These are phyloP conservation scores for Craspedostauros australis DNA, from an alignment of 108 stramenopile genomes.

Conservation along the genomic window DNA sequence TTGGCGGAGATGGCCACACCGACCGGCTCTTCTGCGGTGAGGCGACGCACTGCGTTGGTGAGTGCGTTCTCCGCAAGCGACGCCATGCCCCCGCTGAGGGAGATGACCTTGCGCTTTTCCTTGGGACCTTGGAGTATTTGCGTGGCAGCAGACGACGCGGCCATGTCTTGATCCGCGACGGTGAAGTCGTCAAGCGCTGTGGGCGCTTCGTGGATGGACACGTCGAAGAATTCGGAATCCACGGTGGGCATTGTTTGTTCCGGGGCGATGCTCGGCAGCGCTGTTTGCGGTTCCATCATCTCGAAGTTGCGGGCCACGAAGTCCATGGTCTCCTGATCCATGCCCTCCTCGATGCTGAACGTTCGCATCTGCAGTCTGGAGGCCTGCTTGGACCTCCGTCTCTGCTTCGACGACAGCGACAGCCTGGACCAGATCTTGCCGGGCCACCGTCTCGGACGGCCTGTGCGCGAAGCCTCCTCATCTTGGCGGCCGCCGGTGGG, in stretches of 20 bases:
- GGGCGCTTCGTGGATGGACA: constrained; percentile 3
- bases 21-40: constrained; percentile 10
- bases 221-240: constrained; percentile 15
- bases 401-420: neutral
- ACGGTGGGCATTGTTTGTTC: too few species aligned
- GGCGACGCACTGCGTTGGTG: constrained; percentile 5
- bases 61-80: constrained; percentile 11
- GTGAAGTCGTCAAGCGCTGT: neutral
- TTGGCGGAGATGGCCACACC: constrained; percentile 12
- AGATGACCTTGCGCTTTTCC: neutral
- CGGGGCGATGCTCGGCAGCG: neutral
- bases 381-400: neutral
- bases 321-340: neutral
- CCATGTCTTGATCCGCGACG: neutral
- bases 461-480: too few species aligned
- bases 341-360: neutral
- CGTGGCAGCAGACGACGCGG: neutral
- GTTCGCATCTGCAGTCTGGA: neutral
- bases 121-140: neutral
- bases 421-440: constrained; percentile 1
- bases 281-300: neutral
- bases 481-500: too few species aligned
- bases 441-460: constrained; percentile 1
- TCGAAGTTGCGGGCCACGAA: neutral
- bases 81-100: constrained; percentile 3